Evolutionary conservation across 257 asterid species (phyloP).

Genomic region (Nicotiana otophora): DNA sequence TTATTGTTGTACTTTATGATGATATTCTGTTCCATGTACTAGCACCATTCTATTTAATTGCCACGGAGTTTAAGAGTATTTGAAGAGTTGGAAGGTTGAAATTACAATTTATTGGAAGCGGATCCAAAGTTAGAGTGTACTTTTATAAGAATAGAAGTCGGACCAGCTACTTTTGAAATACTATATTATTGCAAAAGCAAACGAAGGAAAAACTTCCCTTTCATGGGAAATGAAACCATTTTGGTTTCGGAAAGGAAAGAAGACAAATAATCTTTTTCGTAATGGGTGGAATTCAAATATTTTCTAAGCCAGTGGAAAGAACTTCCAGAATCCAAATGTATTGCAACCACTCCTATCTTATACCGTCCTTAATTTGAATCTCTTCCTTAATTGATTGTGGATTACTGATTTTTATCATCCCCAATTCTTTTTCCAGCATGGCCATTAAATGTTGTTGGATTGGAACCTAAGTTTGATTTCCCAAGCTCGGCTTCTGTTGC

Average conservation of each 20-base stretch:
- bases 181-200: background rate
- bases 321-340: background rate
- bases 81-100: background rate
- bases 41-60: background rate
- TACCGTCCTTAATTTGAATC: background rate
- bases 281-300: background rate
- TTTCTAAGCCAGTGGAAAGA: background rate
- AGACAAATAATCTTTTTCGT: background rate
- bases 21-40: background rate
- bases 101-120: background rate
- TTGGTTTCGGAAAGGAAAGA: background rate
- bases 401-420: background rate
- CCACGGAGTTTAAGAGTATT: background rate
- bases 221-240: background rate
- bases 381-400: background rate
- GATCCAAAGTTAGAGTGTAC: background rate
- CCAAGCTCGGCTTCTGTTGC: constrained; percentile 55
- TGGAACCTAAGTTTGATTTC: constrained; percentile 63
- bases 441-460: constrained; percentile 64
- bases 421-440: constrained; percentile 34
- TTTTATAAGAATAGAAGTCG: background rate
- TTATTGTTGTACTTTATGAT: background rate
- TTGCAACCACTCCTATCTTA: background rate
- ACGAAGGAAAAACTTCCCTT: background rate
- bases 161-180: background rate